Base-by-base conservation (phyloP, 371 early-diverging fungal genomes). In the Mucor irregularis region DNA sequence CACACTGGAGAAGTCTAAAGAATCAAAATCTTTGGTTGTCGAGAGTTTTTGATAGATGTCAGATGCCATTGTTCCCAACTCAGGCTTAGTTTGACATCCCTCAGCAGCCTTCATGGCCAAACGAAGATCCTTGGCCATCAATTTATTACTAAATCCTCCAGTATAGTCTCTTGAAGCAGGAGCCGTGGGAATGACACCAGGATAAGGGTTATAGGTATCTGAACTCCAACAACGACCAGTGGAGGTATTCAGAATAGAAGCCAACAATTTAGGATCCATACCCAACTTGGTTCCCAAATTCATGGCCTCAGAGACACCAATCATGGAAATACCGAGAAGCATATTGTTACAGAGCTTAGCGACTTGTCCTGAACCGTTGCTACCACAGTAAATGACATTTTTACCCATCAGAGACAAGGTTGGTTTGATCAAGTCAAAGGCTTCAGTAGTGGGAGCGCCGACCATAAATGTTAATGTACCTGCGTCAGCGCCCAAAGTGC, bases 281-380 rank as follows among this genome's bases (percentile, higher is more conserved):
- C 97, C 97, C 52, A 94, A 71, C 34, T 85, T 78, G 13, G 83
- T 71, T 6, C 97, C 97, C 14, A 98, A 81, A 63, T 89, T 84
- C 90, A 98, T 87, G 6, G 98, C 86, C 73, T 98, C 99, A 1
- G 92, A 82, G 0, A 90, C 88, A 26, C 91, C 99, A 19, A 96
- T 78, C 98, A 98, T 98, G 19, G 89, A 81, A 56, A 94, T 90
- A 11, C 93, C 98, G 25, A 98, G 75, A 35, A 98, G 63, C 90
- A 98, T 91, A 70, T 98, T 98, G 81, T 98, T 98, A 78, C 96
- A 95, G 34, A 97, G 88, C 71, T 98, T 98, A 48, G 95, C 97
- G 2, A 92, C 90, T 63, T 94, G 95, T 2, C 99, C 99, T 17
- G 84, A 85, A 5, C 98, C 98, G 62, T 83, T 74, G 13, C 58